Conservation (phyloP, 345 rosid species). For the Toxicodendron radicans region DNA sequence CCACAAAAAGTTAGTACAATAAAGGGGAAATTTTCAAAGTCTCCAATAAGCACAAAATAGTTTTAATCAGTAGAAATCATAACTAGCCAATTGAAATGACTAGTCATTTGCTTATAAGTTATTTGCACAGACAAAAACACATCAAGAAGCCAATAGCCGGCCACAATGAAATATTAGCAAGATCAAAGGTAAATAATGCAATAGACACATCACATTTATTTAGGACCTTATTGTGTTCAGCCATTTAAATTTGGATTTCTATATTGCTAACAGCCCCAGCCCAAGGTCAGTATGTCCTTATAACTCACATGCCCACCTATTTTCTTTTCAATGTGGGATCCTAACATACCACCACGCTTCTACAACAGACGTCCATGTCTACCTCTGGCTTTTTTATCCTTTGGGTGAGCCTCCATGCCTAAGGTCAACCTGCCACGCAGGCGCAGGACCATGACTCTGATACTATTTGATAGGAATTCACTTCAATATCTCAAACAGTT, state of each 20-base stretch:
- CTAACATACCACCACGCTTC: no score
- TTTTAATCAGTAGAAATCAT: background rate
- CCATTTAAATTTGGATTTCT: background rate
- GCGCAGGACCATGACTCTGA: no score
- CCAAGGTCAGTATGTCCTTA: no score
- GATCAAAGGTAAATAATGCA: background rate
- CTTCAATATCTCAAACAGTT: no score
- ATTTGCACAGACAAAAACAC: background rate
- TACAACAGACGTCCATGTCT: no score
- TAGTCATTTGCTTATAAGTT: background rate
- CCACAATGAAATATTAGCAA: background rate
- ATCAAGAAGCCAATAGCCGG: background rate
- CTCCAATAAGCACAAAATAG: background rate
- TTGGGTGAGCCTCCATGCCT: no score
- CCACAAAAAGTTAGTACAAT: background rate
- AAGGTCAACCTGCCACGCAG: no score
- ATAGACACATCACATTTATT: background rate
- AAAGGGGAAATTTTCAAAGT: background rate
- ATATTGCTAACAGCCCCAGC: slow-evolving; percentile 1
- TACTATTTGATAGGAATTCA: no score
- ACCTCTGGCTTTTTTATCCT: no score
- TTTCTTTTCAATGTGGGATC: no score
- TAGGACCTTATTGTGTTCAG: background rate
- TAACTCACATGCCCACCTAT: no score
- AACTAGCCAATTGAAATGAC: background rate